Conservation (phyloP, 2,329 filamentous ascomycete species). For the Microsporum ferrugineum region DNA sequence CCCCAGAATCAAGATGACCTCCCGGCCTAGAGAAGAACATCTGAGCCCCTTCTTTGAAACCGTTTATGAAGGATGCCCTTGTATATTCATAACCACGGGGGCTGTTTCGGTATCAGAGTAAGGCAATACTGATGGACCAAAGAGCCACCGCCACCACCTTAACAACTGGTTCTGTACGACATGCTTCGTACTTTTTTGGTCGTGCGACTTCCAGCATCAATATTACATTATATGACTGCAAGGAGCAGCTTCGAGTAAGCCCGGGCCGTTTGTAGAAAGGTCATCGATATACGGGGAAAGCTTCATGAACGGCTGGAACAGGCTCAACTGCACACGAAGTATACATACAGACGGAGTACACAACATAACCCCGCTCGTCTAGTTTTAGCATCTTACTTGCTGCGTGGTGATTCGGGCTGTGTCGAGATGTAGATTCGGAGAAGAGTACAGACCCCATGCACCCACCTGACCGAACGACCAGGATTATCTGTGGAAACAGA, state of each 20-base stretch:
- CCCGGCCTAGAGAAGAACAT: neutral
- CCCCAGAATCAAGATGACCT: neutral
- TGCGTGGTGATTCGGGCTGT: neutral
- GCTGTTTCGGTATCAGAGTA: neutral
- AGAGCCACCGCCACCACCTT: slow-evolving; percentile 1
- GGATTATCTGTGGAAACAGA: neutral
- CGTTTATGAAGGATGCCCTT: neutral
- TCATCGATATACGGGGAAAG: neutral
- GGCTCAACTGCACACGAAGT: too few species aligned
- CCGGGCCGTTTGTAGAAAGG: neutral
- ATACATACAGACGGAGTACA: too few species aligned
- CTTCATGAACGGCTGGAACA: neutral
- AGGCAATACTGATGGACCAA: neutral
- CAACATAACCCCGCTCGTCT: too few species aligned
- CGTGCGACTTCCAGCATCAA: neutral
- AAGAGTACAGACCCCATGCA: neutral
- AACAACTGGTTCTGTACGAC: neutral
- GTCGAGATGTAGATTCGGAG: neutral
- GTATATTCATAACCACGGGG: neutral
- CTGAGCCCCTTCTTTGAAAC: neutral
- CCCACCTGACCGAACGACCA: neutral
- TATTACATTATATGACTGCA: neutral
- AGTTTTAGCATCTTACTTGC: neutral
- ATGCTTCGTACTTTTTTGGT: neutral
- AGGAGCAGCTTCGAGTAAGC: neutral